Conservation (phyloP, 2,329 filamentous ascomycete species). For the Alternaria infectoria region DNA sequence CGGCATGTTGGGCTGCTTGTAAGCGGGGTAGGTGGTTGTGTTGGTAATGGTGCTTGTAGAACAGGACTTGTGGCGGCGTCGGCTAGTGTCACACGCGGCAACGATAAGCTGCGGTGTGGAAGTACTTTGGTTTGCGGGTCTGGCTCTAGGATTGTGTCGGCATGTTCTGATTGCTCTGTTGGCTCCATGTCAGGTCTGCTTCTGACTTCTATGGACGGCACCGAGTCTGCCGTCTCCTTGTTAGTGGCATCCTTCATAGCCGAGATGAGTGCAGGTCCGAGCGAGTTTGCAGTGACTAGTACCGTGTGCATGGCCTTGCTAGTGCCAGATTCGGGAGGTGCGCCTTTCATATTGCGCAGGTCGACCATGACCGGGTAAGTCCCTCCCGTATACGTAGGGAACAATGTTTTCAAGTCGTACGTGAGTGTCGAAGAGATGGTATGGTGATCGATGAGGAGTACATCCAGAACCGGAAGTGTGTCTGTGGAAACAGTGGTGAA, state of each 20-base stretch:
- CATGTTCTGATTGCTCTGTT: neutral
- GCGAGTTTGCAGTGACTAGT: conserved; percentile 1
- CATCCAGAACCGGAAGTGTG: neutral
- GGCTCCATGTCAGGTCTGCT: neutral
- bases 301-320: neutral
- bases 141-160: neutral
- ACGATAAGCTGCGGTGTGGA: neutral
- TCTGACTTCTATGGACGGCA: neutral
- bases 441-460: conserved; percentile 10
- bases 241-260: neutral
- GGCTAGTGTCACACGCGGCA: neutral
- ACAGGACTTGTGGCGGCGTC: neutral
- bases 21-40: neutral
- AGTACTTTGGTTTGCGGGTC: neutral
- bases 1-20: neutral
- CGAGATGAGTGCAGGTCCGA: neutral
- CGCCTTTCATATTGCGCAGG: neutral
- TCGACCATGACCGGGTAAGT: neutral
- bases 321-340: neutral
- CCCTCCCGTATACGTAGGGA: neutral
- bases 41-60: neutral
- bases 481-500: neutral
- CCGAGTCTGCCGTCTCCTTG: neutral
- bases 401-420: neutral
- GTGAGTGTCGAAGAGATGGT: neutral